Base-by-base conservation (phyloP, 768 basidiomycete species). In the Leccinum sublutescens region DNA sequence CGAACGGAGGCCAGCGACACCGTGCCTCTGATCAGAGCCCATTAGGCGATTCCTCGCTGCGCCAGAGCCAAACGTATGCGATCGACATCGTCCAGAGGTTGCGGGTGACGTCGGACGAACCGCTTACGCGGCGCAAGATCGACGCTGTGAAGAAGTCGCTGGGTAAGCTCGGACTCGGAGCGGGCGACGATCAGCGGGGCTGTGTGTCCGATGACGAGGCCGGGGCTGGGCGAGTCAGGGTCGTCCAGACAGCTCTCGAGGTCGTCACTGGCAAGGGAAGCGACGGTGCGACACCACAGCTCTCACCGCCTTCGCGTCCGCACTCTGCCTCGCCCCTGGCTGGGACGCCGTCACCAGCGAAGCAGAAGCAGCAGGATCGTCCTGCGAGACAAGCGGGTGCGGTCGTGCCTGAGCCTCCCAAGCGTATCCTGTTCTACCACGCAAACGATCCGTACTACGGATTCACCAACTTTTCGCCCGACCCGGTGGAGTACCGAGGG, bases 381-480 rank as follows among this genome's bases (percentile, higher is more conserved):
- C 50, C 31, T 0, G n/a, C 31, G 34, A 34, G 33, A 15, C 57
- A 49, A 25, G 19, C 12, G 4, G 17, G 38, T 17, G 38, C 12
- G 3, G 38, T 17, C 21, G 57, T 29, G 34, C 43, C 45, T 47
- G 59, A 62, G 21, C 51, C 50, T 34, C 69, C 68, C 45, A 62
- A 66, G 48, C 70, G 68, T 8, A 75, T 74, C 27, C 61, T 74
- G 48, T 74, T 74, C 61, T 72, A 71, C 63, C 69, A 69, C 45
- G 70, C 66, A 50, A 55, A 67, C n/a, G 67, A 69, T 55, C 73
- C 70, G 23, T 60, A 74, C 61, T 76, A 79, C 54, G 75, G 75
- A 14, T 79, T 79, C 64, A 77, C 78, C 53, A 79, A 79, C 64
- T 78, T 78, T 59, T 80, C 80, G 4, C 64, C 77, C 5, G 76